phyloP scores from a whole-genome alignment of 1,139 yeast genomes.

The Schwanniomyces etchellsii region DNA sequence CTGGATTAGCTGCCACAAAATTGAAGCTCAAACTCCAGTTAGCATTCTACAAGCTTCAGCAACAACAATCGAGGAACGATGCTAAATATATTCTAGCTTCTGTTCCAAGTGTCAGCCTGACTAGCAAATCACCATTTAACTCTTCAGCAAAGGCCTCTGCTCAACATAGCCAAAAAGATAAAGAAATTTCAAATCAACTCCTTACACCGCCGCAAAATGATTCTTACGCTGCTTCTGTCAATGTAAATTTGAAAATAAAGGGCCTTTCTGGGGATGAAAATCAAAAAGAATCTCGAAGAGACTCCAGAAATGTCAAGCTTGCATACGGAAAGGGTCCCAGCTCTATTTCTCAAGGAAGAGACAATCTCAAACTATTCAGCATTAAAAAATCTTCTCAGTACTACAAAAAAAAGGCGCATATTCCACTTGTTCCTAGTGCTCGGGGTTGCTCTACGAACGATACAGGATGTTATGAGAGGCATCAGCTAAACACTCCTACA shows the following conservation, averaged over 20 bases:
- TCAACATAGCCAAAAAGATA: slow-evolving; percentile 1
- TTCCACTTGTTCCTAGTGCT: slow-evolving; percentile 5
- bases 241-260: slow-evolving; percentile 17
- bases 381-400: slow-evolving; percentile 27
- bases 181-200: no score
- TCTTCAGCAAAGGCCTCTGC: background rate
- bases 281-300: background rate
- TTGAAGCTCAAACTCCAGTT: slow-evolving; percentile 67
- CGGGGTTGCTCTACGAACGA: no score
- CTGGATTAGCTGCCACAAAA: slow-evolving; percentile 50
- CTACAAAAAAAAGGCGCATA: slow-evolving; percentile 9
- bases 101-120: background rate
- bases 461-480: background rate
- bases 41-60: slow-evolving; percentile 67
- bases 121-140: slow-evolving; percentile 1
- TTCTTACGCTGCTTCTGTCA: slow-evolving; percentile 16
- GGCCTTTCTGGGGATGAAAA: background rate
- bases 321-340: background rate
- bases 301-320: no score
- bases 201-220: background rate
- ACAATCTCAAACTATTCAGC: slow-evolving; percentile 22
- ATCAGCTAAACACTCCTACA: background rate
- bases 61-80: slow-evolving; percentile 11
- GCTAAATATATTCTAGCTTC: background rate
- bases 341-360: slow-evolving; percentile 7